Percentiles rank a stretch among this genome's conserved stretches.
phyloP scores from a whole-genome alignment of 2,329 filamentous ascomycete genomes.

The Verticillium tricorpus region DNA sequence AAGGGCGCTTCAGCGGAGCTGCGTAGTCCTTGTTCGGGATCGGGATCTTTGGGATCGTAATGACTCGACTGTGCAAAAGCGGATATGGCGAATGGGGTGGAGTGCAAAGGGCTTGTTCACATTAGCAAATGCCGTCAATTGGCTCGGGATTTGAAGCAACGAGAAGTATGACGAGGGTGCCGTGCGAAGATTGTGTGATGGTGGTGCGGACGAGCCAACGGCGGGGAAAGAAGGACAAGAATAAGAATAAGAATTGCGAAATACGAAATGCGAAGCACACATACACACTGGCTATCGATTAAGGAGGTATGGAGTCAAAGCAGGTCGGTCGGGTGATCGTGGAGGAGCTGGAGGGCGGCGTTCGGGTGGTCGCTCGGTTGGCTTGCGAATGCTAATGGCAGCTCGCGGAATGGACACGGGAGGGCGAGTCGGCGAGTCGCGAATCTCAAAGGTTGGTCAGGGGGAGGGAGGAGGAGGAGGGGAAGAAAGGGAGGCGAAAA shows the following conservation, averaged over 20 bases:
- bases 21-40: neutral
- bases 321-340: neutral
- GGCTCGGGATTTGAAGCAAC: neutral
- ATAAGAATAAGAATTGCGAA: neutral
- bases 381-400: neutral
- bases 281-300: neutral
- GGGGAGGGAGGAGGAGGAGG: neutral
- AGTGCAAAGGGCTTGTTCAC: neutral
- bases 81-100: neutral
- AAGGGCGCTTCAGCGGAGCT: neutral
- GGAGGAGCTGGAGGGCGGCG: no score
- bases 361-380: neutral
- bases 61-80: neutral
- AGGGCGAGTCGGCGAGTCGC: neutral
- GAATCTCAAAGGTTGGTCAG: neutral
- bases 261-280: neutral
- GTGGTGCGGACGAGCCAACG: neutral
- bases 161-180: neutral
- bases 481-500: conserved; percentile 1
- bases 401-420: neutral
- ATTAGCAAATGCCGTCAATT: neutral
- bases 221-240: neutral
- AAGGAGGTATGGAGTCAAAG: neutral
- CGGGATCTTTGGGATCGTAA: neutral
- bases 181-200: neutral